Evolutionary conservation across 2,329 filamentous ascomycete species (phyloP), one percentile per base, ranked within the genome.

Genomic region (Penicillium sp.): DNA sequence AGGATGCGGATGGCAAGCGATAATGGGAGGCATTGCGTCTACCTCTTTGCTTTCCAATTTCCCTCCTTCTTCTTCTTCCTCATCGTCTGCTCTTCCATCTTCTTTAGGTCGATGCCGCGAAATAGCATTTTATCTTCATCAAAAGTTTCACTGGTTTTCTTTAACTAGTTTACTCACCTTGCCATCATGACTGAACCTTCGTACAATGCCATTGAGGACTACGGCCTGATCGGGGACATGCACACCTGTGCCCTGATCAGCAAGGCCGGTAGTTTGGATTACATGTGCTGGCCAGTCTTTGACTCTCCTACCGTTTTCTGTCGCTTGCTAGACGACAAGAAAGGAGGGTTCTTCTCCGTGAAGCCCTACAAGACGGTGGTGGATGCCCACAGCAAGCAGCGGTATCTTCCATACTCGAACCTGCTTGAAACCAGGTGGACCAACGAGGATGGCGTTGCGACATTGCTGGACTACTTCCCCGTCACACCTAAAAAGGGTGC

Each of bases 241-340:
- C 83, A 87, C 66, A 92, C 88, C 1, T 90, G 87, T 76, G 88
- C 88, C 15, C 77, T 91, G n/a, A 82, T 90, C 23, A 88, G 87
- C 62, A 88, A 89, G 68, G 85, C 88, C 67, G 88, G 88, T 25
- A 88, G 87, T 62, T 74, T 92, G 56, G 89, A 91, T 69, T 90
- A 86, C 65, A 89, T 91, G 87, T 91, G 88, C 72, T 92, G 88
- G 89, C 89, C 88, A 3, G 85, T 90, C 63, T 92, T 92, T 69
- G 89, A 92, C 72, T 91, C 88, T 6, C 88, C 89, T 0, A 87
- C 87, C 0, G 75, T 92, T 49, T 92, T 92, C 70, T 90, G 87
- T 68, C 84, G 88, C 40, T 79, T 92, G 16, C 75, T 92, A 3
- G 89, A 92, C 73, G 87, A 89, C 68, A 78, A 88, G 64, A 90